These are phyloP conservation scores for Firmiana major DNA, from an alignment of 345 rosid species.

Conservation along the genomic window DNA sequence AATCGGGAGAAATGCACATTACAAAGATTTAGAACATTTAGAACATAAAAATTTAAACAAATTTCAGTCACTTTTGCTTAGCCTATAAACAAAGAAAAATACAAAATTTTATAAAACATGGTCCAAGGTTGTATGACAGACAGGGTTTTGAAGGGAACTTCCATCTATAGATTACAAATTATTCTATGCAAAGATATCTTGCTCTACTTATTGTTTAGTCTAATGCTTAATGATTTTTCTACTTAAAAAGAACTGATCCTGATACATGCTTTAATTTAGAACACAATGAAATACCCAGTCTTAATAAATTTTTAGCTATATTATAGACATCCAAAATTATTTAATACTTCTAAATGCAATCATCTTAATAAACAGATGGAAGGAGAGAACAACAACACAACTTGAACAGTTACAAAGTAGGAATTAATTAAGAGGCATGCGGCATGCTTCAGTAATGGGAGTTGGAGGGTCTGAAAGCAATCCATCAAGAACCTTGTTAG, in stretches of 20 bases:
- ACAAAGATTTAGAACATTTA: no score
- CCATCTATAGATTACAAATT: background rate
- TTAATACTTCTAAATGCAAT: background rate
- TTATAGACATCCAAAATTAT: background rate
- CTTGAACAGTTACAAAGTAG: background rate
- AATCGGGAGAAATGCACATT: no score
- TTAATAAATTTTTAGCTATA: background rate
- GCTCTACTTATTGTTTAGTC: background rate
- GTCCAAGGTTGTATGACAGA: background rate
- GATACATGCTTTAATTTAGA: background rate
- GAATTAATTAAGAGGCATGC: background rate
- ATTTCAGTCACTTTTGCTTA: background rate
- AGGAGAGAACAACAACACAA: background rate
- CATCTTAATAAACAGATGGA: background rate
- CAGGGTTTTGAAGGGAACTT: background rate
- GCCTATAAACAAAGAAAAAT: background rate
- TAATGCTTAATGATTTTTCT: background rate
- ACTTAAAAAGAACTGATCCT: background rate
- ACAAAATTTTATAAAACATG: background rate
- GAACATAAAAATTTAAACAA: no score
- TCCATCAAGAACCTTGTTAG: slow-evolving; percentile 26
- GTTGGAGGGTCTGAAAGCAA: slow-evolving; percentile 29
- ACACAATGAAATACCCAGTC: background rate
- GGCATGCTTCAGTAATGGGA: slow-evolving; percentile 24
- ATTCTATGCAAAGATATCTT: background rate